Evolutionary conservation across 2,329 filamentous ascomycete genomes (phyloP).

Genomic region (Fonsecaea multimorphosa): DNA sequence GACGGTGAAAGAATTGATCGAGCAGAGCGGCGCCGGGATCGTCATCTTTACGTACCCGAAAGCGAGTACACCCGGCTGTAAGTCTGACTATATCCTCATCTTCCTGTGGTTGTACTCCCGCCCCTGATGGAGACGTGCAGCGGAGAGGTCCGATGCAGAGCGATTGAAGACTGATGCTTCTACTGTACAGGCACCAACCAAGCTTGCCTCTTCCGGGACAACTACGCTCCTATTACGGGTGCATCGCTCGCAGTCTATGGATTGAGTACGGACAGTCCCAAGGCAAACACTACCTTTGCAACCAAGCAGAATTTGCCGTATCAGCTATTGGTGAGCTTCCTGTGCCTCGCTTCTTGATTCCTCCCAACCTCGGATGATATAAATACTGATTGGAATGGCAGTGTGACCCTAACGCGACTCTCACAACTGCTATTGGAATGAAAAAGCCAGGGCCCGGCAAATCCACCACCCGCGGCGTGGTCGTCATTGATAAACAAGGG

Average conservation of each 20-base stretch:
- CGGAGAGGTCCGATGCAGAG: background rate
- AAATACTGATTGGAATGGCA: background rate
- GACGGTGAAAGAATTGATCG: constrained; percentile 78
- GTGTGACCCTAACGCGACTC: constrained; percentile 74
- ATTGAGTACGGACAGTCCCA: constrained; percentile 83
- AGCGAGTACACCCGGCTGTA: constrained; percentile 92
- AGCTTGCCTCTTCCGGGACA: constrained; percentile 90
- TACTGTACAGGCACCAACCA: constrained; percentile 79
- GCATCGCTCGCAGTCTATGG: constrained; percentile 88
- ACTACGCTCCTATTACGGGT: constrained; percentile 74
- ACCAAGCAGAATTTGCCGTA: constrained; percentile 90
- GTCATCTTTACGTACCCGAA: constrained; percentile 80
- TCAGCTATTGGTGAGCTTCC: constrained; percentile 64
- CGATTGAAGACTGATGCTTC: background rate
- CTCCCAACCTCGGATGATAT: background rate
- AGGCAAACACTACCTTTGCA: constrained; percentile 91
- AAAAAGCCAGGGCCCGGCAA: constrained; percentile 77
- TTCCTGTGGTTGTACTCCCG: background rate
- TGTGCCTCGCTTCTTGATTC: background rate
- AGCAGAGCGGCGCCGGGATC: constrained; percentile 82
- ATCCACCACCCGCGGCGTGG: constrained; percentile 79
- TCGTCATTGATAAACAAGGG: constrained; percentile 81
- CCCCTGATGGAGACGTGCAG: background rate
- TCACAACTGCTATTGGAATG: constrained; percentile 87
- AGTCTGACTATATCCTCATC: constrained; percentile 26